Base-by-base conservation (phyloP, 2,329 filamentous ascomycete species). In the Colletotrichum phormii region DNA sequence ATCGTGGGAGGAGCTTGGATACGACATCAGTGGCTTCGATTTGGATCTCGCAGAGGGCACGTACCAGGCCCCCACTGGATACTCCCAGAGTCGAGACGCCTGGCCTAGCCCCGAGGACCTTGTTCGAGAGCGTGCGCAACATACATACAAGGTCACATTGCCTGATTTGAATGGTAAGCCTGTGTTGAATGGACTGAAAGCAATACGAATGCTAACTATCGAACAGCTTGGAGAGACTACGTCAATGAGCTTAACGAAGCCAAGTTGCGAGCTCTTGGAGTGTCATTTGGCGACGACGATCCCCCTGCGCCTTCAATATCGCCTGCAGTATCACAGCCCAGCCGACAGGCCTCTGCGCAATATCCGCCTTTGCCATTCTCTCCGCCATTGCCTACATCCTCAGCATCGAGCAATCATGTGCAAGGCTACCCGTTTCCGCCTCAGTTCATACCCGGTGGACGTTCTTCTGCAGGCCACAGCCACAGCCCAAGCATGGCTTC, bases 231-330 rank as follows among this genome's bases (percentile, higher is more conserved):
- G 89, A 93, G 94, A 78, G 87, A 91, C 31, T 98, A 98, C 81
- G 93, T 95, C 71, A 89, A 93, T 67, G 92, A 93, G 76, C 86
- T 98, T 46, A 91, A 94, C 76, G 97, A 99, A 84, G 95, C 96
- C 73, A 99, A 98, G 84, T 87, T 99, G 64, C 92, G 95, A 74
- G 95, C 96, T 63, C 88, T 99, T 67, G 97, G 97, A 75, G 97
- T 98, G 13, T 95, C 91, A 22, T 88, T 94, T 73, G 94, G 91
- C 46, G 91, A 93, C 61, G 92, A 95, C 6, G 94, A 97, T 64
- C 90, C 91, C 12, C 84, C 89, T 73, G 85, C 89, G 4, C 84
- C 87, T 54, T 90, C 91, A 4, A 87, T 92, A 75, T 96, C 95
- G 15, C 92, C 92, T 11, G 89, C 85, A n/a, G 86, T 86, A 4